phyloP scores from a whole-genome alignment of 495 filamentous ascomycete genomes.

The Aspergillus mulundensis region DNA sequence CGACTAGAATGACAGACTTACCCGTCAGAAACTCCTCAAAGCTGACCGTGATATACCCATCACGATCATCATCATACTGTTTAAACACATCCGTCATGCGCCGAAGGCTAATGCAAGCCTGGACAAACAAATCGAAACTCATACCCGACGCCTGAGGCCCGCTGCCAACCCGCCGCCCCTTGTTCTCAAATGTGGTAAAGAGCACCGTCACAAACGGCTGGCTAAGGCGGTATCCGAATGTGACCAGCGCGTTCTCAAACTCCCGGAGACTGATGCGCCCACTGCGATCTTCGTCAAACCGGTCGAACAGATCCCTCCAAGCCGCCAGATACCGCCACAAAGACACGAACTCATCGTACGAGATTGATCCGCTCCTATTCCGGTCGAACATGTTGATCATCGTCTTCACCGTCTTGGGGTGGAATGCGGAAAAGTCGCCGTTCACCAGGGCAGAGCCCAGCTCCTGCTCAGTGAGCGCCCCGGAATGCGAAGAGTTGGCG shows the following conservation, averaged over 20 bases:
- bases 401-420: constrained; percentile 94
- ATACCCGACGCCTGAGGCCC: constrained; percentile 57
- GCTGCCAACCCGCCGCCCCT: constrained; percentile 31
- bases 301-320: constrained; percentile 91
- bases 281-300: constrained; percentile 83
- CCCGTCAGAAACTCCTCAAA: constrained; percentile 78
- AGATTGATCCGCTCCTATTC: constrained; percentile 81
- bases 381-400: constrained; percentile 98
- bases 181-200: constrained; percentile 64
- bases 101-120: constrained; percentile 93
- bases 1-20: constrained; percentile 23
- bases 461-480: constrained; percentile 80
- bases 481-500: constrained; percentile 79
- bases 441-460: constrained; percentile 92
- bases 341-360: constrained; percentile 90
- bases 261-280: constrained; percentile 84
- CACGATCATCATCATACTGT: constrained; percentile 94
- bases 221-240: constrained; percentile 91
- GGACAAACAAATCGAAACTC: constrained; percentile 96
- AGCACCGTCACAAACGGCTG: constrained; percentile 75
- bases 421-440: constrained; percentile 90
- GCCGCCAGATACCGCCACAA: constrained; percentile 93
- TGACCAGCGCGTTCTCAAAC: constrained; percentile 85
- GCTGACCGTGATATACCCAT: constrained; percentile 82
- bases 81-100: constrained; percentile 99